Conservation (phyloP, 192 early-diverging fungal genomes). For the Fimicolochytrium jonesii region DNA sequence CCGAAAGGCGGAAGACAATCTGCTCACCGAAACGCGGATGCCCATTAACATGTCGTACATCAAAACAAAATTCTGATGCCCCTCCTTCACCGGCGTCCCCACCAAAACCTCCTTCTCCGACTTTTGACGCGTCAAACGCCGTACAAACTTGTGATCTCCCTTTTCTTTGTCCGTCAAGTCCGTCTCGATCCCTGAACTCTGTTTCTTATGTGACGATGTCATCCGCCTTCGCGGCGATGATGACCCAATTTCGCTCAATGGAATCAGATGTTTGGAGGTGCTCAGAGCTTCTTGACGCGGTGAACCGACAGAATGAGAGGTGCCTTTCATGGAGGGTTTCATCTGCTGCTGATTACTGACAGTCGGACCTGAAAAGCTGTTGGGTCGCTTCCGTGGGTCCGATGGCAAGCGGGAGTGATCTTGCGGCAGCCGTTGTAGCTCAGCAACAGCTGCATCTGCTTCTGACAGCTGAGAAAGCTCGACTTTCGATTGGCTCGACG, state of each 20-base stretch:
- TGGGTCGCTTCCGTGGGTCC: constrained; percentile 10
- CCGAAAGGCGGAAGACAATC: too few species aligned
- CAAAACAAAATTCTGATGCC: constrained; percentile 92
- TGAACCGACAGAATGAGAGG: constrained; percentile 14
- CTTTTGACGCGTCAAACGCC: constrained; percentile 20
- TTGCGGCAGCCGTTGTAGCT: constrained; percentile 3
- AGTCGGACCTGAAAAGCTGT: constrained; percentile 18
- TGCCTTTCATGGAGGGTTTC: constrained; percentile 1
- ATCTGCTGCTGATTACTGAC: background rate
- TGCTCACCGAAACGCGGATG: constrained; percentile 78
- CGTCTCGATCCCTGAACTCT: background rate
- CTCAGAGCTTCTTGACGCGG: constrained; percentile 3
- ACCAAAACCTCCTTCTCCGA: constrained; percentile 48
- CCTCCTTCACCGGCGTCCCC: constrained; percentile 87
- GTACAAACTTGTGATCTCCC: background rate
- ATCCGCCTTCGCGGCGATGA: constrained; percentile 5
- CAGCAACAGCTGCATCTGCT: background rate
- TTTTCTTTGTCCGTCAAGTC: background rate
- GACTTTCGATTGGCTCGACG: too few species aligned
- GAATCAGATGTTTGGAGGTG: constrained; percentile 8
- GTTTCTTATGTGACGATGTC: constrained; percentile 8
- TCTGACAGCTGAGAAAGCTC: background rate
- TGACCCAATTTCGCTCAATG: constrained; percentile 19
- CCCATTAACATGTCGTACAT: constrained; percentile 99
- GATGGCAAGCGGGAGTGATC: background rate